Evolutionary conservation across 1,139 yeast species (phyloP).

Genomic region (Entelexis sorbosivorans): DNA sequence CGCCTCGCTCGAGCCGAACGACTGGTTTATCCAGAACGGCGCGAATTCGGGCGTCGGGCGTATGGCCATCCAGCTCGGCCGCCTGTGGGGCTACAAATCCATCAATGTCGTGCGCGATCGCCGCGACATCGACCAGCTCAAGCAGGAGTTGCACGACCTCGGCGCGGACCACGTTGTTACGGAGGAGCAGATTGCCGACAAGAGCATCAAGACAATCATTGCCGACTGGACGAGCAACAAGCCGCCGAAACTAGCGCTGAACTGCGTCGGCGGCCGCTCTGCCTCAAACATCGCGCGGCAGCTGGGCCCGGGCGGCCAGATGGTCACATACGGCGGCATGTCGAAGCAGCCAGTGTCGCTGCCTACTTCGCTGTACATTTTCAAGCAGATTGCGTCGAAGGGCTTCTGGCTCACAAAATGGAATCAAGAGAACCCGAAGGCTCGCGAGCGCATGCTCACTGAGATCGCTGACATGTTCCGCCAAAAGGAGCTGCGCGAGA

Average conservation of each 20-base stretch:
- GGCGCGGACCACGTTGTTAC: constrained; percentile 91
- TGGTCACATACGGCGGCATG: constrained; percentile 97
- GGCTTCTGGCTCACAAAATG: constrained; percentile 93
- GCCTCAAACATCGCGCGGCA: constrained; percentile 74
- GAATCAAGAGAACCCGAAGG: constrained; percentile 51
- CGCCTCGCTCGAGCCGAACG: constrained; percentile 52
- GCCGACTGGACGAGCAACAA: constrained; percentile 49
- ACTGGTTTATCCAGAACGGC: constrained; percentile 94
- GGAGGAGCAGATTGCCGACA: constrained; percentile 66
- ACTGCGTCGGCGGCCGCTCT: constrained; percentile 88
- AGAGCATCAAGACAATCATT: constrained; percentile 53
- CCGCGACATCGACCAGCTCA: constrained; percentile 55
- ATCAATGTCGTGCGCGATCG: constrained; percentile 83
- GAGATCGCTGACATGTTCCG: constrained; percentile 54
- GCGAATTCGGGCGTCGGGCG: constrained; percentile 96
- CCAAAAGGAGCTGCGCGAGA: constrained; percentile 48
- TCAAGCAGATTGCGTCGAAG: constrained; percentile 71
- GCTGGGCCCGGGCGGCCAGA: constrained; percentile 55
- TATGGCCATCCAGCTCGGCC: constrained; percentile 79
- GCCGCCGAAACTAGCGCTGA: constrained; percentile 63
- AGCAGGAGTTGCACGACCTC: constrained; percentile 43
- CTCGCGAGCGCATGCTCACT: constrained; percentile 49
- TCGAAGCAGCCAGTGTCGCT: constrained; percentile 83
- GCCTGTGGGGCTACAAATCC: constrained; percentile 66
- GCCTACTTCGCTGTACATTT: constrained; percentile 81